Evolutionary conservation across 2,329 filamentous ascomycete species (phyloP).

Genomic region (Aquanectria penicillioides): DNA sequence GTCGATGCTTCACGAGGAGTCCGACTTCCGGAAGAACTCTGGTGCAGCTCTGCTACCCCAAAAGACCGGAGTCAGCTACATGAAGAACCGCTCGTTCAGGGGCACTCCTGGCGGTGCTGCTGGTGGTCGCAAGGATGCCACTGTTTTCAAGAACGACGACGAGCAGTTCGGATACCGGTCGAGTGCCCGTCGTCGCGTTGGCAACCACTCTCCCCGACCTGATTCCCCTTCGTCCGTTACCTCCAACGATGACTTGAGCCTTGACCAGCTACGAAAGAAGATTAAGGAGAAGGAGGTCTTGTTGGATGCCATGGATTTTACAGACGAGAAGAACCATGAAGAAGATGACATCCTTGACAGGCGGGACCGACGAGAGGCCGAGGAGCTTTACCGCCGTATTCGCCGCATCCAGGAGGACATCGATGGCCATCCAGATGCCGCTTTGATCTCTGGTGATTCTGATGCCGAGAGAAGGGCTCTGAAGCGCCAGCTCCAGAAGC

Average conservation of each 20-base stretch:
- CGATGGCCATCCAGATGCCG: constrained; percentile 83
- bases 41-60: constrained; percentile 92
- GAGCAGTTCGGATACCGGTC: constrained; percentile 93
- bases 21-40: constrained; percentile 86
- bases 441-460: constrained; percentile 78
- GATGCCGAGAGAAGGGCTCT: constrained; percentile 88
- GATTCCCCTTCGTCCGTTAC: constrained; percentile 75
- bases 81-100: constrained; percentile 94
- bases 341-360: constrained; percentile 93
- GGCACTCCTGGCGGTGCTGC: constrained; percentile 66
- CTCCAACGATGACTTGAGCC: constrained; percentile 81
- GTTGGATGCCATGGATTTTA: constrained; percentile 95
- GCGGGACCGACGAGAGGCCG: constrained; percentile 88
- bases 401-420: constrained; percentile 94
- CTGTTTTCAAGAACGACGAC: constrained; percentile 96
- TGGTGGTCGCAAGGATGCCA: constrained; percentile 86
- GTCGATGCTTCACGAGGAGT: constrained; percentile 87
- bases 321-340: constrained; percentile 88
- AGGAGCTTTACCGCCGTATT: constrained; percentile 93
- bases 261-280: constrained; percentile 92
- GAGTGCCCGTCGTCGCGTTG: constrained; percentile 87
- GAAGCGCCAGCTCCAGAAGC: constrained; percentile 86
- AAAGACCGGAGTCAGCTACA: constrained; percentile 96
- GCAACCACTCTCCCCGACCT: constrained; percentile 83
- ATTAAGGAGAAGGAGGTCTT: constrained; percentile 94